Evolutionary conservation across 2,329 filamentous ascomycete genomes (phyloP), one percentile per base, ranked within the genome.

Genomic region (Trichoderma harzianum): DNA sequence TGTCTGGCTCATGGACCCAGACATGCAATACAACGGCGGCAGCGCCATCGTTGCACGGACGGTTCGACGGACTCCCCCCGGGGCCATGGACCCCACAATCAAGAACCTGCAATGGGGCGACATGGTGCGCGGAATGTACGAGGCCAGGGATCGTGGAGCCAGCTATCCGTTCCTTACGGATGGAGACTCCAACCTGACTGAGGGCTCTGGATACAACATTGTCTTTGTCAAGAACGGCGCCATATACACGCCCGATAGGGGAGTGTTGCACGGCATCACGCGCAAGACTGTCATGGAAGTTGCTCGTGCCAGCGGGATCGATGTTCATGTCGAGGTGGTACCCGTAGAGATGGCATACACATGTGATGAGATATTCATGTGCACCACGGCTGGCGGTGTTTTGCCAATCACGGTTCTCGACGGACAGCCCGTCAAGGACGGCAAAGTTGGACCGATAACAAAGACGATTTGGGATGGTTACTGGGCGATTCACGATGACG

Each of bases 21-120:
- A 69, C 8, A 51, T 28, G 28, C 66, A 69, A 16, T 69, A 69
- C 28, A 5, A 1, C 7, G 66, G 66, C 24, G 66, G 66, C 36
- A 69, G 66, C 66, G 66, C 66, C 30, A 61, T 69, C 16, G 36
- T 69, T 10, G 66, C 66, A 5, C 55, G 66, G 36, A 69, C 55
- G 10, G 66, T 69, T 18, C 53, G 66, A 26, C 55, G 66, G 12
- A 69, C 66, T 12, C 66, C 66, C 5, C 66, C 66, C 3, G 66
- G 66, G 10, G 66, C 66, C 26, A 69, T 69, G 66, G 66, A 69
- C 32, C 66, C 66, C n/a, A 69, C 55, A 28, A 28, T 69, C 32
- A 69, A 69, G 55, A 69, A 69, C 55, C 36, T 69, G 6, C 66
- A 69, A 61, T 69, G 66, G 66, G 66, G 66, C 28, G 66, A 69